These are phyloP conservation scores for Tricharina praecox DNA, from an alignment of 495 filamentous ascomycete species.

Conservation along the genomic window DNA sequence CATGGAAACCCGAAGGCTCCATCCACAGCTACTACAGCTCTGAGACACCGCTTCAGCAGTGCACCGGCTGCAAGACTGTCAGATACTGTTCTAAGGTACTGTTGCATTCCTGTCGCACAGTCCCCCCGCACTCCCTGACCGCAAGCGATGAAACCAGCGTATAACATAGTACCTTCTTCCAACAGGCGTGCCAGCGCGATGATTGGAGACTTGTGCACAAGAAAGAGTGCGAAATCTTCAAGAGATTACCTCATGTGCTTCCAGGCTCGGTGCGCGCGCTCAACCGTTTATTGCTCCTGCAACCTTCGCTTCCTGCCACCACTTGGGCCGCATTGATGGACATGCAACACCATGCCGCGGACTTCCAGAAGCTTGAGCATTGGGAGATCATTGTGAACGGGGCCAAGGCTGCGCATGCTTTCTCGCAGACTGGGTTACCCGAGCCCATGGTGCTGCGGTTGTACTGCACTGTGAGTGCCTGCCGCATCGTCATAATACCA, in stretches of 20 bases:
- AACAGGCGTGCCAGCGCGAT: constrained; percentile 42
- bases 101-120: constrained; percentile 14
- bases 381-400: constrained; percentile 38
- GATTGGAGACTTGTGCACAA: constrained; percentile 47
- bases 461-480: constrained; percentile 32
- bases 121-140: constrained; percentile 12
- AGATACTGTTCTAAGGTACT: constrained; percentile 51
- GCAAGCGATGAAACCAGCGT: too few species aligned
- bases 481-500: too few species aligned
- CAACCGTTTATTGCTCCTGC: constrained; percentile 36
- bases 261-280: constrained; percentile 42
- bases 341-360: constrained; percentile 35
- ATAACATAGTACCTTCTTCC: constrained; percentile 13
- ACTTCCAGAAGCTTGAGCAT: constrained; percentile 29
- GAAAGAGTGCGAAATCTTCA: constrained; percentile 41
- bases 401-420: constrained; percentile 35
- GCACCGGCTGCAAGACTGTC: constrained; percentile 43
- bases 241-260: constrained; percentile 34
- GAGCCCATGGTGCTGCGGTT: constrained; percentile 30
- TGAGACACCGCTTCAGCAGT: constrained; percentile 33
- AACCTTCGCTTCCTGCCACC: constrained; percentile 26
- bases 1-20: constrained; percentile 12
- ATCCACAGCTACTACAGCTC: constrained; percentile 7
- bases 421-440: constrained; percentile 32
- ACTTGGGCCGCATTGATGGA: constrained; percentile 31